Evolutionary conservation across 495 filamentous ascomycete species (phyloP).

Genomic region (Neurospora discreta): DNA sequence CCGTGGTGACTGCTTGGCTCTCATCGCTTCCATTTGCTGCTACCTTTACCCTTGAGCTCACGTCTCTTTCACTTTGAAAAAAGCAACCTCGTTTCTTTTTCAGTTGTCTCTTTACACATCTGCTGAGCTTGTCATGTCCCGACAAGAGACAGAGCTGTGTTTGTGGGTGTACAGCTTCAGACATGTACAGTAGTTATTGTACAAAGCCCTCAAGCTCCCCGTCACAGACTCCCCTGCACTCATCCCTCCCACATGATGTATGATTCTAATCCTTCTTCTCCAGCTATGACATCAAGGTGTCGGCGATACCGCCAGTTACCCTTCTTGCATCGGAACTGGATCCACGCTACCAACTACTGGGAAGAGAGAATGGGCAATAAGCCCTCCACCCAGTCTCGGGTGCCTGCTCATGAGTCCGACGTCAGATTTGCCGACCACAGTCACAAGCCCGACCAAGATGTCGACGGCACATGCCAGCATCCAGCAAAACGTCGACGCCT

Average conservation of each 20-base stretch:
- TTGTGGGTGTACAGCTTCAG: neutral
- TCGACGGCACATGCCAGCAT: conserved; percentile 17
- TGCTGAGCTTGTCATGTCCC: neutral
- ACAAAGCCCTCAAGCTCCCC: neutral
- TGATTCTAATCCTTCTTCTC: conserved; percentile 2
- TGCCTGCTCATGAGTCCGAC: conserved; percentile 11
- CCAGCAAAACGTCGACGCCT: conserved; percentile 31
- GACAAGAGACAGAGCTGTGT: neutral
- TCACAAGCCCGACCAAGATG: neutral
- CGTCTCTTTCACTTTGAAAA: neutral
- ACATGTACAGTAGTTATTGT: neutral
- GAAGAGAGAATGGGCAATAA: conserved; percentile 31
- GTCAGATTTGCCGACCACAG: conserved; percentile 18
- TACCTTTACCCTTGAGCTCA: neutral
- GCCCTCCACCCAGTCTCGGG: conserved; percentile 17
- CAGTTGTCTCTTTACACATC: neutral
- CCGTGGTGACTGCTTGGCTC: neutral
- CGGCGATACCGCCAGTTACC: conserved; percentile 16
- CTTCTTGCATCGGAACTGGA: conserved; percentile 29
- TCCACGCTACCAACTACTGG: conserved; percentile 18
- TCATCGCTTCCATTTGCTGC: neutral
- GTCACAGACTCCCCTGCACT: neutral
- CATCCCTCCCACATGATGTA: neutral
- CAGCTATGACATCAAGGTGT: conserved; percentile 16
- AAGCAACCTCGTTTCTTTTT: neutral